A percentile compares a stretch with the other conserved stretches of the same genome.
These are phyloP conservation scores for Calocybe cyanea DNA, from an alignment of 768 basidiomycete species.

Conservation along the genomic window DNA sequence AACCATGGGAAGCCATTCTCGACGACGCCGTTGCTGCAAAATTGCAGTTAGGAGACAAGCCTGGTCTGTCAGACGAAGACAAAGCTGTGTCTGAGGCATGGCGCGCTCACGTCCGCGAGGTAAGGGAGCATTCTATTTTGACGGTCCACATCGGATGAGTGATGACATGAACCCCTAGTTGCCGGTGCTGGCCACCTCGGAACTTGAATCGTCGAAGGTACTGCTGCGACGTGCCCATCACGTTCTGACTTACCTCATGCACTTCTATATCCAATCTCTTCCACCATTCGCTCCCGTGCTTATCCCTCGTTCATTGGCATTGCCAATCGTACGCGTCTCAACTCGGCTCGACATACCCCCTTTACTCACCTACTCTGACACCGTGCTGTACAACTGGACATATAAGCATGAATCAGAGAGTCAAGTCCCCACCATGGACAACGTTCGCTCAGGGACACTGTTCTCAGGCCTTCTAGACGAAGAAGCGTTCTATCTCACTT, in stretches of 20 bases:
- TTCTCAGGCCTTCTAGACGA: constrained; percentile 84
- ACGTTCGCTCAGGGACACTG: constrained; percentile 59
- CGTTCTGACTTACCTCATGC: constrained; percentile 69
- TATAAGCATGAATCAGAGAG: constrained; percentile 29
- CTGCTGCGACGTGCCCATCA: constrained; percentile 68
- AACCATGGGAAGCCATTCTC: constrained; percentile 16
- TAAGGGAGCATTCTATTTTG: constrained; percentile 20
- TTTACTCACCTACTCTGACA: constrained; percentile 86
- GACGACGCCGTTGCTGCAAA: constrained; percentile 12
- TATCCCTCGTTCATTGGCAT: constrained; percentile 67
- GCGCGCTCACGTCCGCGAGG: constrained; percentile 40
- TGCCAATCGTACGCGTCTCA: constrained; percentile 74
- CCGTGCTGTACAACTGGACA: constrained; percentile 85
- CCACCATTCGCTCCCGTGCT: constrained; percentile 45
- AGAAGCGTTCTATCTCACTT: constrained; percentile 82
- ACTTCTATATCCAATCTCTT: constrained; percentile 73
- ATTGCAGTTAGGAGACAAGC: constrained; percentile 21
- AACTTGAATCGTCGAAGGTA: constrained; percentile 47
- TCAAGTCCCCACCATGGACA: constrained; percentile 46
- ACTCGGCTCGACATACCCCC: constrained; percentile 77
- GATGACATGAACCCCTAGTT: constrained; percentile 33
- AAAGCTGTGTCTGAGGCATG: constrained; percentile 38
- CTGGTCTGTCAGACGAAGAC: constrained; percentile 30
- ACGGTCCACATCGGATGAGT: not conserved
- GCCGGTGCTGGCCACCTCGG: constrained; percentile 43